Evolutionary conservation across 108 stramenopile species (phyloP).

Genomic region (Pseudonitzschia multiseries): DNA sequence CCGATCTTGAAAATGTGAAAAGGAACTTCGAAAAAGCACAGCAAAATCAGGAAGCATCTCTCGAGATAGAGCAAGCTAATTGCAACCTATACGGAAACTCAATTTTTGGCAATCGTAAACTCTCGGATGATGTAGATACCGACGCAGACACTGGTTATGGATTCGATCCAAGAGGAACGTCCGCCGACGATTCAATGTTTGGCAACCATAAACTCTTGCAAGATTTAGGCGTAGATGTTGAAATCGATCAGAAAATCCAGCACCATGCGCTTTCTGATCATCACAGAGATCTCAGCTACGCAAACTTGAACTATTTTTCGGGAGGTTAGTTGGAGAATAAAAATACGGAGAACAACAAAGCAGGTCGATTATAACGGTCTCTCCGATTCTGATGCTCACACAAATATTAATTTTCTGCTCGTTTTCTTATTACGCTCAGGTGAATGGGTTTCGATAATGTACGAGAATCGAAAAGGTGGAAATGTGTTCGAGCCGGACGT

Average conservation of each 20-base stretch:
- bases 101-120: background rate
- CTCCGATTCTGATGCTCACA: background rate
- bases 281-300: background rate
- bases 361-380: background rate
- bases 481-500: conserved; percentile 22
- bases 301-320: conserved; percentile 4
- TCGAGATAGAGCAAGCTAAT: background rate
- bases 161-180: background rate
- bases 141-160: background rate
- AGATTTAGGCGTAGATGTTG: background rate
- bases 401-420: background rate
- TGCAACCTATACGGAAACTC: background rate
- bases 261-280: background rate
- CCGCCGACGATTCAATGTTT: background rate
- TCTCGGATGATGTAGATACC: background rate
- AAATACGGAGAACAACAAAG: background rate
- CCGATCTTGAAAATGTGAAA: background rate
- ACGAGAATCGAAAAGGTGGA: conserved; percentile 21
- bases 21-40: conserved; percentile 2
- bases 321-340: background rate
- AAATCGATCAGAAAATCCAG: background rate
- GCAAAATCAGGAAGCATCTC: conserved; percentile 7
- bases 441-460: conserved; percentile 15
- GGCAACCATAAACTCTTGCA: background rate
- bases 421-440: background rate